These are phyloP conservation scores for Dalbergia cochinchinensis DNA, from an alignment of 306 rosid genomes.

Conservation along the genomic window DNA sequence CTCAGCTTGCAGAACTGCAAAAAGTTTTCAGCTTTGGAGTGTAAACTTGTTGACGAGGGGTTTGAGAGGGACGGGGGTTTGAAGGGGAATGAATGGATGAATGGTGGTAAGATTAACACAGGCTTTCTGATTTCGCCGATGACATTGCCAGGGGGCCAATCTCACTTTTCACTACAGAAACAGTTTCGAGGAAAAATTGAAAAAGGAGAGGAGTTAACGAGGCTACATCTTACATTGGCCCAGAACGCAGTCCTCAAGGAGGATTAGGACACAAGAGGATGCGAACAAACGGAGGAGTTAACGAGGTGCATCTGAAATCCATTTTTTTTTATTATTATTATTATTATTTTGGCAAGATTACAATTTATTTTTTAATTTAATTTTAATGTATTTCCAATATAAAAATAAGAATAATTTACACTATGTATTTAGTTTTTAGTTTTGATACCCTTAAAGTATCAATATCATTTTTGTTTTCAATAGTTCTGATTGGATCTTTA, in stretches of 20 bases:
- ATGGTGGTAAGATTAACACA: not conserved
- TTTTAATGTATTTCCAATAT: too few relatives aligned
- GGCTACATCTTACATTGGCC: not conserved
- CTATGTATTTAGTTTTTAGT: too few relatives aligned
- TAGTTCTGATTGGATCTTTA: too few relatives aligned
- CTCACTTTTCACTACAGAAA: not conserved
- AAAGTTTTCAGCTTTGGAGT: not conserved
- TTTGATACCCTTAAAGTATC: too few relatives aligned
- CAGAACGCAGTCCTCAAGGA: not conserved
- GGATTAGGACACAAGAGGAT: not conserved
- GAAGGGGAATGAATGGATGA: not conserved
- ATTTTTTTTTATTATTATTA: too few relatives aligned
- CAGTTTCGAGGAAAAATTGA: not conserved
- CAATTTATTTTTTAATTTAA: too few relatives aligned
- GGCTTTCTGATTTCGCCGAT: not conserved
- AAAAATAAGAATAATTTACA: too few relatives aligned
- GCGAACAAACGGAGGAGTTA: constrained; percentile 35
- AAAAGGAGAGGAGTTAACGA: constrained; percentile 10
- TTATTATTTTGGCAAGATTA: too few relatives aligned
- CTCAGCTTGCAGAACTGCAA: not conserved
- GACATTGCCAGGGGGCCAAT: not conserved
- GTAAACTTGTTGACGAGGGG: not conserved
- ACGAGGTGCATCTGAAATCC: too few relatives aligned
- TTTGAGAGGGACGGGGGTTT: not conserved
- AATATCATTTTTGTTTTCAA: too few relatives aligned